Evolutionary conservation across 257 asterid species (phyloP).

Genomic region (Fraxinus quadrangulata): DNA sequence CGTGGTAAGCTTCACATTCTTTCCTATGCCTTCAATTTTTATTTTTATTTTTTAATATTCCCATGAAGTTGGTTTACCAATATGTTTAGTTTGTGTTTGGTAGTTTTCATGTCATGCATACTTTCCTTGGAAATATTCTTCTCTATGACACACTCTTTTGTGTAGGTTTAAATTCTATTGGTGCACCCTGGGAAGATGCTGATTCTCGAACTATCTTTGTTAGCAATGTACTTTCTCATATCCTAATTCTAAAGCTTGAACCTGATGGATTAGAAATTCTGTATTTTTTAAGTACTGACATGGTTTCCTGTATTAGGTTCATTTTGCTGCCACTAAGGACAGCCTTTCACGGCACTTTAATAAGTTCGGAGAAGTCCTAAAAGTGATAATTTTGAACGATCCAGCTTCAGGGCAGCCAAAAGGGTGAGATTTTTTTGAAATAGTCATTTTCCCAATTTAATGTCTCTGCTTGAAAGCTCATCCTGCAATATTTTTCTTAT

Average conservation of each 20-base stretch:
- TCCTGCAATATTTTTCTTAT: conserved; percentile 25
- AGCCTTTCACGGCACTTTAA: conserved; percentile 84
- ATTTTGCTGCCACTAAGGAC: conserved; percentile 98
- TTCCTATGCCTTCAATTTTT: not conserved
- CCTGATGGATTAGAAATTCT: conserved; percentile 21
- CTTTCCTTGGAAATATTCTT: not conserved
- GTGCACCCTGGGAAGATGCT: conserved; percentile 70
- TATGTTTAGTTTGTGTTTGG: not conserved
- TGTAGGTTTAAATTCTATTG: conserved; percentile 51
- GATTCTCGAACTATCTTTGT: conserved; percentile 88
- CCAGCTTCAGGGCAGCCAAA: conserved; percentile 87
- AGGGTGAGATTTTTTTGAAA: conserved; percentile 61
- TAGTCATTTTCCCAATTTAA: conserved; percentile 18
- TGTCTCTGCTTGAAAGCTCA: conserved; percentile 11
- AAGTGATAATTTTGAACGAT: conserved; percentile 77
- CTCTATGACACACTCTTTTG: not conserved
- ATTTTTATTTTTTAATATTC: not conserved
- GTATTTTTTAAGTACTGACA: conserved; percentile 22
- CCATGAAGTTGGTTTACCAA: not conserved
- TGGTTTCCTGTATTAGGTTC: conserved; percentile 62
- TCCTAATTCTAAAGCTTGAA: conserved; percentile 17
- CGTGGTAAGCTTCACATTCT: conserved; percentile 53
- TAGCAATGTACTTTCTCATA: conserved; percentile 65
- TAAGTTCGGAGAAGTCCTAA: conserved; percentile 84
- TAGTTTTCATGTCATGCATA: not conserved